These are phyloP conservation scores for Vitis hybrid DNA, from an alignment of 177 flowering plant species.

Conservation along the genomic window DNA sequence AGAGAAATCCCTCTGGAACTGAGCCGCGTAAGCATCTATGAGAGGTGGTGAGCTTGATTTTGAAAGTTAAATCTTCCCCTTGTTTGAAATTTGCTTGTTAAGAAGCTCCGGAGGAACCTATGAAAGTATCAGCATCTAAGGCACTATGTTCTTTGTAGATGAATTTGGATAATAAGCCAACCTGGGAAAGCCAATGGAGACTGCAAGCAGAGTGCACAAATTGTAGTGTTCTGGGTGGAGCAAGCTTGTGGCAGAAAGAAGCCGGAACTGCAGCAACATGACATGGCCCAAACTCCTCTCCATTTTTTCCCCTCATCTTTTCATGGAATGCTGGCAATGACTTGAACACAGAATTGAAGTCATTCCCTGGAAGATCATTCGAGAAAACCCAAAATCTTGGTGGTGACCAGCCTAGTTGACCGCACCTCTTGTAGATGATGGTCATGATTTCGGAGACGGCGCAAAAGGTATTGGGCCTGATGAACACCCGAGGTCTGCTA, in stretches of 20 bases:
- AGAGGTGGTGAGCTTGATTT: conserved; percentile 9
- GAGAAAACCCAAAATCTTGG: conserved; percentile 11
- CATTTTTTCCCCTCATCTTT: conserved; percentile 1
- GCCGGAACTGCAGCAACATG: conserved; percentile 12
- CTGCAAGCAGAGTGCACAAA: conserved; percentile 20
- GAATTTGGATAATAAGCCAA: background rate
- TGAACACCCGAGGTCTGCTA: conserved; percentile 24
- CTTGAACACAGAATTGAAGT: conserved; percentile 21
- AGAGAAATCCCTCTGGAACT: conserved; percentile 6
- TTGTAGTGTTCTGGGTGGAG: conserved; percentile 11
- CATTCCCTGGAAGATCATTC: conserved; percentile 19
- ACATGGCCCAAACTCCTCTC: background rate
- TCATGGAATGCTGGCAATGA: conserved; percentile 11
- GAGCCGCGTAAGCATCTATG: background rate
- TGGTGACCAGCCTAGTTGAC: background rate
- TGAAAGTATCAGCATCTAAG: background rate
- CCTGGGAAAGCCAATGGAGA: conserved; percentile 24
- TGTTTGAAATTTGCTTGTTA: conserved; percentile 4
- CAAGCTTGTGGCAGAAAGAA: conserved; percentile 19
- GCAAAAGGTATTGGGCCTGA: conserved; percentile 13
- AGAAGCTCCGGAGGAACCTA: conserved; percentile 13
- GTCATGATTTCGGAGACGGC: conserved; percentile 10
- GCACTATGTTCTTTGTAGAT: too few relatives aligned
- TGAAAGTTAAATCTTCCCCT: conserved; percentile 15
- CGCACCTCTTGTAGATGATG: background rate